Evolutionary conservation across 2,329 filamentous ascomycete genomes (phyloP).

Genomic region (Myriangium duriaei): DNA sequence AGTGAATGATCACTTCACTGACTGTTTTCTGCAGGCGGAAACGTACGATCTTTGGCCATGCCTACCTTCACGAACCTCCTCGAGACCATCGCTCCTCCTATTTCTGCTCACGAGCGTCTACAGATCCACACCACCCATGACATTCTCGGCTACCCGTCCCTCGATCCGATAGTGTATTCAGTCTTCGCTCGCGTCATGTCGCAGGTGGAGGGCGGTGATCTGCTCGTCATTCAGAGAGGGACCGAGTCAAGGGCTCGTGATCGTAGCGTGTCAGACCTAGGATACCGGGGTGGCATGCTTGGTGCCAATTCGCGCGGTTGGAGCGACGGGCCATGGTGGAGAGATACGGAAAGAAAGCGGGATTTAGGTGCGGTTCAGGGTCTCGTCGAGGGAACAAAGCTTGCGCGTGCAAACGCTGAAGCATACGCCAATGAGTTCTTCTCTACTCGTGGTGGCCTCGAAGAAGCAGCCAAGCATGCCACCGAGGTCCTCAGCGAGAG

Average conservation of each 20-base stretch:
- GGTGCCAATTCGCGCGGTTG: slow-evolving; percentile 49
- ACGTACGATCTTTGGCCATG: slow-evolving; percentile 72
- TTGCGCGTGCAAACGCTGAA: slow-evolving; percentile 81
- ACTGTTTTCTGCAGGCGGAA: slow-evolving; percentile 51
- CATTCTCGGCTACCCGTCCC: slow-evolving; percentile 81
- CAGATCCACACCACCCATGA: slow-evolving; percentile 97
- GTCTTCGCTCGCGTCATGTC: slow-evolving; percentile 95
- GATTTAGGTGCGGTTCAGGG: slow-evolving; percentile 72
- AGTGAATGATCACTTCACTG: background rate
- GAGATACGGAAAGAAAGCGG: slow-evolving; percentile 49
- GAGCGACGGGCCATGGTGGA: slow-evolving; percentile 96
- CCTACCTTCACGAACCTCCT: slow-evolving; percentile 92
- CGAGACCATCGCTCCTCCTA: slow-evolving; percentile 88
- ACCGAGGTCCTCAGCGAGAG: slow-evolving; percentile 66
- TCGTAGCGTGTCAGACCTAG: slow-evolving; percentile 48
- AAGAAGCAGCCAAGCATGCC: slow-evolving; percentile 66
- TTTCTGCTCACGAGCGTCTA: slow-evolving; percentile 90
- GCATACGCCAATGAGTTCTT: slow-evolving; percentile 80
- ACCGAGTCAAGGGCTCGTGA: slow-evolving; percentile 60
- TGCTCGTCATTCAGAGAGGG: slow-evolving; percentile 87
- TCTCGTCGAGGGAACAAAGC: slow-evolving; percentile 74
- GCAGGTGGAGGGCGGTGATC: slow-evolving; percentile 94
- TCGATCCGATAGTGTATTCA: slow-evolving; percentile 82
- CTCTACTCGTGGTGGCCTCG: slow-evolving; percentile 60
- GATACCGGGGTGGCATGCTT: slow-evolving; percentile 36